Evolutionary conservation across 352 stramenopile species (phyloP).

Genomic region (Phytophthora chlamydospora): DNA sequence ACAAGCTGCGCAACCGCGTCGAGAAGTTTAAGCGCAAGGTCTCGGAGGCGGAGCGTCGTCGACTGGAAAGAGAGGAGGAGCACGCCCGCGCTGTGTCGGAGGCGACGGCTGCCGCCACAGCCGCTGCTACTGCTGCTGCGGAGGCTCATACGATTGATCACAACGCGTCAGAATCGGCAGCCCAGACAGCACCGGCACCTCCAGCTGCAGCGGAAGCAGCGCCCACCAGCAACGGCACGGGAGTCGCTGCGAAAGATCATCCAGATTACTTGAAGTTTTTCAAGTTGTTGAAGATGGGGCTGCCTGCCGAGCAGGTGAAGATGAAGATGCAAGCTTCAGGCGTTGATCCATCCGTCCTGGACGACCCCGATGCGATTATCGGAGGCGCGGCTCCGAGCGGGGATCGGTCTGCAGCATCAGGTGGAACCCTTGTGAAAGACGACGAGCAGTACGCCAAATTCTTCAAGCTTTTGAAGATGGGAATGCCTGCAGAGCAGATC

Average conservation of each 20-base stretch:
- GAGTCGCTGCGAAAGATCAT: constrained; percentile 70
- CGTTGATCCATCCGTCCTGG: constrained; percentile 68
- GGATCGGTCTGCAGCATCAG: constrained; percentile 3
- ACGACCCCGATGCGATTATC: constrained; percentile 73
- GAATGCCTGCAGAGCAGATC: constrained; percentile 93
- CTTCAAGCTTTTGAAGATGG: constrained; percentile 97
- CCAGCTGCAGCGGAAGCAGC: constrained; percentile 23
- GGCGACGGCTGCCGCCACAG: constrained; percentile 33
- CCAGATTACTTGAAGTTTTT: constrained; percentile 85
- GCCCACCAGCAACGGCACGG: constrained; percentile 27
- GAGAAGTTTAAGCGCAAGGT: constrained; percentile 82
- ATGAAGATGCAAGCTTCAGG: constrained; percentile 86
- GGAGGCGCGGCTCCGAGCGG: constrained; percentile 35
- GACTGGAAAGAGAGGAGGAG: constrained; percentile 61
- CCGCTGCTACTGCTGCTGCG: constrained; percentile 17
- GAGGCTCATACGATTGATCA: constrained; percentile 17
- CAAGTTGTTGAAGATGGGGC: constrained; percentile 81
- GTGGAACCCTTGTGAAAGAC: constrained; percentile 62
- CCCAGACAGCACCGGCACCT: constrained; percentile 12
- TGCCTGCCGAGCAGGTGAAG: constrained; percentile 84
- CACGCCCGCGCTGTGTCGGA: constrained; percentile 44
- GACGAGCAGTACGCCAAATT: constrained; percentile 93
- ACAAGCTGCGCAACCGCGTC: constrained; percentile 70
- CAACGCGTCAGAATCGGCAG: constrained; percentile 3
- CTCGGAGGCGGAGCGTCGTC: constrained; percentile 55